Conservation (phyloP, 345 rosid genomes). For the Eucalyptus lansdowneana region DNA sequence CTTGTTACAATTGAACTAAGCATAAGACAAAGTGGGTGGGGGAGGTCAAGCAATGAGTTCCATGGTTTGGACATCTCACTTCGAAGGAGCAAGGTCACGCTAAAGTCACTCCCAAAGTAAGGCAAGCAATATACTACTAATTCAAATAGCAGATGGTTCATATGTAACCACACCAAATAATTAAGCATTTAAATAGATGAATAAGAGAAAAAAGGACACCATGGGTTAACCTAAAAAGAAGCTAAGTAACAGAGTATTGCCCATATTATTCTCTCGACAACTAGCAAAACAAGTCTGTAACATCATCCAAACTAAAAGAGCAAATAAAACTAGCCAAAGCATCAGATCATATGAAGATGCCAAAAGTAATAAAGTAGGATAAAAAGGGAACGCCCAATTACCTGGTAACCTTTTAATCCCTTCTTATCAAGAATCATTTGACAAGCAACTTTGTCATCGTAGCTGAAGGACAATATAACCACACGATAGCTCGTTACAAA, state of each 20-base stretch:
- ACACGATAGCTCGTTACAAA: background rate
- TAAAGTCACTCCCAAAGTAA: background rate
- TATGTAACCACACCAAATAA: background rate
- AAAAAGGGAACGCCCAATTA: conserved; percentile 5
- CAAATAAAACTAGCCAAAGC: background rate
- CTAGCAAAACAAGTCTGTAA: background rate
- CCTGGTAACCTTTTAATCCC: conserved; percentile 95
- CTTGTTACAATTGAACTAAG: background rate
- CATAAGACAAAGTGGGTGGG: background rate
- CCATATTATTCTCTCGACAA: background rate
- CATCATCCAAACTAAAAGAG: background rate
- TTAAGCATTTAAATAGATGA: background rate
- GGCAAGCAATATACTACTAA: background rate
- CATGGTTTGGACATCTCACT: background rate
- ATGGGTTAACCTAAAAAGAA: background rate
- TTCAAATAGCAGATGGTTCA: background rate
- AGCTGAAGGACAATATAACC: conserved; percentile 29
- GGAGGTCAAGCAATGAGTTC: background rate
- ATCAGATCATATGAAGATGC: background rate
- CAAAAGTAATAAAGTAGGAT: background rate
- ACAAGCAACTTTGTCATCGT: conserved; percentile 79
- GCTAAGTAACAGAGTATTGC: background rate
- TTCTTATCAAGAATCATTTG: conserved; percentile 83
- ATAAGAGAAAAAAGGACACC: background rate
- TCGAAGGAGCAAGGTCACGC: background rate